Percentiles rank a stretch among this genome's conserved stretches.
Evolutionary conservation across 2,329 filamentous ascomycete species (phyloP).

Genomic region (Talaromyces rugulosus): DNA sequence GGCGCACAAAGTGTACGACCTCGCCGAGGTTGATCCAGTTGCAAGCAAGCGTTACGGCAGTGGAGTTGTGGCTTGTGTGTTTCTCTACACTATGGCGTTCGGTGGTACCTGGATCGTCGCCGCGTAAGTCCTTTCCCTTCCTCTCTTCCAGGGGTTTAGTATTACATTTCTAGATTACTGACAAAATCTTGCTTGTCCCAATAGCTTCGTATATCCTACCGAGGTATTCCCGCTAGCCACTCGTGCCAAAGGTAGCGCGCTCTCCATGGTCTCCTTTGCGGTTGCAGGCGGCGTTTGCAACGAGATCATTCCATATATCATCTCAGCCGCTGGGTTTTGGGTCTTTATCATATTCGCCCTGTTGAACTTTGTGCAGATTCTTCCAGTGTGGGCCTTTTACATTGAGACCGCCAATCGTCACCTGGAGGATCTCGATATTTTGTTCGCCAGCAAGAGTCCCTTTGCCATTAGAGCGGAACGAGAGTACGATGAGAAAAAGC

Average conservation of each 20-base stretch:
- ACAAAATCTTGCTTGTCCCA: constrained; percentile 43
- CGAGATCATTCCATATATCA: constrained; percentile 32
- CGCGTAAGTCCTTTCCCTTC: constrained; percentile 21
- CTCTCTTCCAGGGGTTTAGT: constrained; percentile 15
- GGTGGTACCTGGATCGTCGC: constrained; percentile 24
- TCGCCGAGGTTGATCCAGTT: constrained; percentile 30
- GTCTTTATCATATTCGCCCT: constrained; percentile 30
- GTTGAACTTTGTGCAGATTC: constrained; percentile 24
- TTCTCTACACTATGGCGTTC: constrained; percentile 22
- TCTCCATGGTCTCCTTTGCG: constrained; percentile 25
- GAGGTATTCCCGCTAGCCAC: constrained; percentile 46
- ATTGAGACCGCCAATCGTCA: constrained; percentile 17
- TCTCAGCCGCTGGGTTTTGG: constrained; percentile 27
- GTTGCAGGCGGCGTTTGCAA: constrained; percentile 24
- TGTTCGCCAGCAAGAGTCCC: constrained; percentile 17
- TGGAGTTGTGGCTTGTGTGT: constrained; percentile 36
- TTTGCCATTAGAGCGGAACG: constrained; percentile 18
- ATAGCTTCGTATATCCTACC: constrained; percentile 45
- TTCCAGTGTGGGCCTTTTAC: constrained; percentile 26
- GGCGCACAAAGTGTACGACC: constrained; percentile 39
- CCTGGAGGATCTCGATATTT: constrained; percentile 21
- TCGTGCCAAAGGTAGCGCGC: constrained; percentile 37
- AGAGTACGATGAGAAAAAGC: constrained; percentile 12
- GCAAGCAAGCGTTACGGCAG: constrained; percentile 28
- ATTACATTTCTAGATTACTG: constrained; percentile 7